phyloP scores from a whole-genome alignment of 148 eudicot genomes.

The Rhododendron henanense region DNA sequence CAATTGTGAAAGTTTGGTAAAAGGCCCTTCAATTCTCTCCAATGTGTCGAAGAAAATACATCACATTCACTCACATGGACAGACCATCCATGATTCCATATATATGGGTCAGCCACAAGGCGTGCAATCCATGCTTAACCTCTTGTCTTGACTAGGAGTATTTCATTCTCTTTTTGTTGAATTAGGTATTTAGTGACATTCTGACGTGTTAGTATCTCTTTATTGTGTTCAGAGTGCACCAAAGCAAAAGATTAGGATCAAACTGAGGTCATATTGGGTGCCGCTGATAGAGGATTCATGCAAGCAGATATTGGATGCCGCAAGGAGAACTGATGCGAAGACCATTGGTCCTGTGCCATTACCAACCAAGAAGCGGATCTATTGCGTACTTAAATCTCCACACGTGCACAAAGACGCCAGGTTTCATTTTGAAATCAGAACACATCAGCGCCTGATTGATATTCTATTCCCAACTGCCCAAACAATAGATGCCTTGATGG shows the following conservation, averaged over 20 bases:
- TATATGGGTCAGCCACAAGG: background rate
- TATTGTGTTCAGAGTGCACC: slow-evolving; percentile 34
- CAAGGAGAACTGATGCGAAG: slow-evolving; percentile 78
- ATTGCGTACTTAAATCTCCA: slow-evolving; percentile 92
- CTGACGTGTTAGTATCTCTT: background rate
- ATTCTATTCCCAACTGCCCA: slow-evolving; percentile 91
- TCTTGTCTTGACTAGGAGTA: slow-evolving; percentile 13
- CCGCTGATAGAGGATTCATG: slow-evolving; percentile 90
- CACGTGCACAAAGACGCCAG: slow-evolving; percentile 96
- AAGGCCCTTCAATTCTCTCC: background rate
- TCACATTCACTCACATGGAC: background rate
- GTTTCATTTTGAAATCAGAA: slow-evolving; percentile 94
- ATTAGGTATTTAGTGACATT: background rate
- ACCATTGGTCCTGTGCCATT: slow-evolving; percentile 96
- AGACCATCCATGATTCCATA: background rate
- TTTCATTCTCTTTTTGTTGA: background rate
- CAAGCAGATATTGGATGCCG: slow-evolving; percentile 96
- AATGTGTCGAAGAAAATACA: background rate
- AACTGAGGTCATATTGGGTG: slow-evolving; percentile 88
- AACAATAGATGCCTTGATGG: slow-evolving; percentile 94
- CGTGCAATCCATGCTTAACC: background rate
- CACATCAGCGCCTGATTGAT: slow-evolving; percentile 90
- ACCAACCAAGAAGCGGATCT: slow-evolving; percentile 81
- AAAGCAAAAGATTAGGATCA: slow-evolving; percentile 92
- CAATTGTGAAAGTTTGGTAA: background rate